A percentile compares a stretch with the other conserved stretches of the same genome.
These are phyloP conservation scores for Musa balbisiana DNA, from an alignment of 202 grass and related monocot species.

Conservation along the genomic window DNA sequence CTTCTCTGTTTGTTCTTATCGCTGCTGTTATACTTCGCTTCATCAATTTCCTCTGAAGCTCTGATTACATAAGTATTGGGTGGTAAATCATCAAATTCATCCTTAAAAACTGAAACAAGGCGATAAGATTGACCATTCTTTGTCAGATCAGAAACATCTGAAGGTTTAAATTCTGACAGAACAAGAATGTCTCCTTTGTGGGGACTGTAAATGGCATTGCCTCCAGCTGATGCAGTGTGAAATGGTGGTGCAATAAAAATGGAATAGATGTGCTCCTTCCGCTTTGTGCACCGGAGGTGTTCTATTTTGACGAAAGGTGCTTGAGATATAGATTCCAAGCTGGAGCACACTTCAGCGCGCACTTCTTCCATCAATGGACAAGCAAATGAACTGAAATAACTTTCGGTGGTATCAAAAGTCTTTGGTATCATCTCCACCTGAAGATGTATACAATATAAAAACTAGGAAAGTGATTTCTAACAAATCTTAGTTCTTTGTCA, in stretches of 20 bases:
- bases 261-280: background rate
- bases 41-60: conserved; percentile 26
- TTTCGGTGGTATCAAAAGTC: conserved; percentile 25
- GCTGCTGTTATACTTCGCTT: background rate
- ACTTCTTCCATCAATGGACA: conserved; percentile 58
- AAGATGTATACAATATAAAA: background rate
- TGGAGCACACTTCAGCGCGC: conserved; percentile 47
- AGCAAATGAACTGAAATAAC: conserved; percentile 46
- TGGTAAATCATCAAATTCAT: background rate
- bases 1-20: background rate
- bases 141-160: conserved; percentile 22
- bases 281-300: conserved; percentile 1
- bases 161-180: conserved; percentile 22
- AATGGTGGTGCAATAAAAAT: background rate
- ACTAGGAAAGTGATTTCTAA: background rate
- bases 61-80: conserved; percentile 22
- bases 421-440: conserved; percentile 46
- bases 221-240: background rate
- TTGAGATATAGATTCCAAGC: conserved; percentile 25
- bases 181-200: conserved; percentile 39
- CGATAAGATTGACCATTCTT: conserved; percentile 5
- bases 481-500: background rate
- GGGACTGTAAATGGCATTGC: conserved; percentile 28
- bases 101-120: conserved; percentile 22
- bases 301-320: conserved; percentile 24